Evolutionary conservation across 2,329 filamentous ascomycete species (phyloP).

Genomic region (Xylariaceae sp.): DNA sequence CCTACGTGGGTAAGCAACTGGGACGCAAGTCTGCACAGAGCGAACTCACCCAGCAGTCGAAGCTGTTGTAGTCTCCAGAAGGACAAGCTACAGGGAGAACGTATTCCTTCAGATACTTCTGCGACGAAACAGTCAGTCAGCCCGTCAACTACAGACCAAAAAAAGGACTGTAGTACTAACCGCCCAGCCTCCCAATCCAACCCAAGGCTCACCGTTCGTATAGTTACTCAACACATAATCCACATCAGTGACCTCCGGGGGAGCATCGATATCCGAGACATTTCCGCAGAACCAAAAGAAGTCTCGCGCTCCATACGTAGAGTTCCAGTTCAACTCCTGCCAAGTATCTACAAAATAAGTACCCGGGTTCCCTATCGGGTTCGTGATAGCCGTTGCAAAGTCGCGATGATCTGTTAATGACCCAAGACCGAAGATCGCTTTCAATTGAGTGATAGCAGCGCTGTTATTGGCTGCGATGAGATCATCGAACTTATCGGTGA

Average conservation of each 20-base stretch:
- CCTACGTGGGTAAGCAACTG: slow-evolving; percentile 20
- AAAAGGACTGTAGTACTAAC: too few species aligned
- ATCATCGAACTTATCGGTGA: slow-evolving; percentile 48
- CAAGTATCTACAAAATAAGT: slow-evolving; percentile 50
- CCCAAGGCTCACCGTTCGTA: slow-evolving; percentile 48
- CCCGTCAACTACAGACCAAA: neutral
- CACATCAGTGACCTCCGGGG: slow-evolving; percentile 41
- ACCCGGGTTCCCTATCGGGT: slow-evolving; percentile 32
- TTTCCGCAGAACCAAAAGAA: slow-evolving; percentile 54
- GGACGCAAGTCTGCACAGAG: neutral
- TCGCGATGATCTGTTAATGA: slow-evolving; percentile 43
- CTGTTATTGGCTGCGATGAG: slow-evolving; percentile 42
- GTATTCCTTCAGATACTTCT: slow-evolving; percentile 46
- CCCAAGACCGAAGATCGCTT: slow-evolving; percentile 46
- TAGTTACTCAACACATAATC: slow-evolving; percentile 47
- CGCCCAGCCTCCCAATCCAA: slow-evolving; percentile 49
- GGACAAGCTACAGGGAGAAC: slow-evolving; percentile 41
- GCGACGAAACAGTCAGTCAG: slow-evolving; percentile 1
- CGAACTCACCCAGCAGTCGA: slow-evolving; percentile 42
- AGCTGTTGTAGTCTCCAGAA: slow-evolving; percentile 39
- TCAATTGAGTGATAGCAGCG: slow-evolving; percentile 42
- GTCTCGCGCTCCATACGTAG: slow-evolving; percentile 39
- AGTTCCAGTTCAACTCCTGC: slow-evolving; percentile 53
- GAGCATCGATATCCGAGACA: slow-evolving; percentile 45
- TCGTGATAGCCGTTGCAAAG: slow-evolving; percentile 47